Conservation (phyloP, 2,329 filamentous ascomycete genomes). For the Colletotrichum cuscutae region DNA sequence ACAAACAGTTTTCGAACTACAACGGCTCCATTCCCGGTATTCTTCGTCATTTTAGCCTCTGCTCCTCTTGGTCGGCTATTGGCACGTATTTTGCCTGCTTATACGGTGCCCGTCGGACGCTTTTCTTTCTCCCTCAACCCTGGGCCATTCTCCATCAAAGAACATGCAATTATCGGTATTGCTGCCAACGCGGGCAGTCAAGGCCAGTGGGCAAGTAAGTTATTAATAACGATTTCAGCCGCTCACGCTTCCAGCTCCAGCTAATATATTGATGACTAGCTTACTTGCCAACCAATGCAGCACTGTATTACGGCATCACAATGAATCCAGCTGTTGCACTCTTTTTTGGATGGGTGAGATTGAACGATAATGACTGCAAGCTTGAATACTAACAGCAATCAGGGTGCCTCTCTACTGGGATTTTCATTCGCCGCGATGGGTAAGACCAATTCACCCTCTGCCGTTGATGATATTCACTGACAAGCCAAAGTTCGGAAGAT, state of each 20-base stretch:
- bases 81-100: constrained; percentile 59
- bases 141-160: constrained; percentile 66
- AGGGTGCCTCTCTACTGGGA: constrained; percentile 25
- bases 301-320: constrained; percentile 64
- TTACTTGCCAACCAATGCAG: constrained; percentile 51
- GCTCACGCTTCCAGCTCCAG: accelerated
- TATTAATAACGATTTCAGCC: too few relatives aligned
- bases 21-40: constrained; percentile 67
- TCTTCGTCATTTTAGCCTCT: constrained; percentile 69
- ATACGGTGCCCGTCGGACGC: constrained; percentile 57
- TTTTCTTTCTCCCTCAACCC: constrained; percentile 65
- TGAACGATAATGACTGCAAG: constrained; percentile 57
- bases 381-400: neutral
- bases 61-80: constrained; percentile 65
- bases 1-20: constrained; percentile 68
- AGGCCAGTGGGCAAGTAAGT: constrained; percentile 31
- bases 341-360: constrained; percentile 69
- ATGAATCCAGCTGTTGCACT: constrained; percentile 64
- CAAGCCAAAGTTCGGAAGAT: constrained; percentile 52
- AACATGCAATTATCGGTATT: constrained; percentile 67
- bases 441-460: constrained; percentile 16
- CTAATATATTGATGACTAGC: constrained; percentile 4
- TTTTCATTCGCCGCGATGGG: constrained; percentile 64
- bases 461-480: neutral
- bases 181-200: constrained; percentile 49